Evolutionary conservation across 345 rosid species (phyloP).

Genomic region (Arabis hirsuta): DNA sequence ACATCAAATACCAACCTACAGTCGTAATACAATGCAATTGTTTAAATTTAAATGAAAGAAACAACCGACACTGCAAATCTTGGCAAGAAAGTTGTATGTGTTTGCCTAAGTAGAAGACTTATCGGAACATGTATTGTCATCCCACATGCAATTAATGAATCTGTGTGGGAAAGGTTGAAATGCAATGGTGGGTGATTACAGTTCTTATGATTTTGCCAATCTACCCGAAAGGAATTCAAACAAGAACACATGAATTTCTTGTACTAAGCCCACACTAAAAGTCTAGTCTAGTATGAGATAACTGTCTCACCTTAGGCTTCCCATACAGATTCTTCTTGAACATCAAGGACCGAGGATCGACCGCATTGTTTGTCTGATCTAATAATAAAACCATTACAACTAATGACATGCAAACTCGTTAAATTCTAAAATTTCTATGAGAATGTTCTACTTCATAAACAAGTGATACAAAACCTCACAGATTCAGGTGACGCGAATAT

Average conservation of each 20-base stretch:
- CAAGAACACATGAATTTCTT: neutral
- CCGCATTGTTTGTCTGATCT: conserved; percentile 61
- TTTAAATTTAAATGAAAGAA: conserved; percentile 9
- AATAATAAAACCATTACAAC: conserved; percentile 34
- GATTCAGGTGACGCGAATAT: neutral
- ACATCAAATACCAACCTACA: conserved; percentile 87
- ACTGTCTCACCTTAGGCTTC: conserved; percentile 83
- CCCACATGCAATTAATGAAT: conserved; percentile 85
- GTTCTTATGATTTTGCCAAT: conserved; percentile 53
- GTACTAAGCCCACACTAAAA: neutral
- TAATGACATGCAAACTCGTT: conserved; percentile 21
- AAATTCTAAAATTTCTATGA: neutral
- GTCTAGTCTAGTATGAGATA: conserved; percentile 19
- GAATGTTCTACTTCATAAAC: too few relatives aligned
- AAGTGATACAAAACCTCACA: neutral
- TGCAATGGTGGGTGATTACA: conserved; percentile 52
- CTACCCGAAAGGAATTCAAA: conserved; percentile 52
- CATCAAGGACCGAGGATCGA: conserved; percentile 65
- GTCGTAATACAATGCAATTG: conserved; percentile 19
- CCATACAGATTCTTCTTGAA: conserved; percentile 81
- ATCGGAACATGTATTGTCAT: conserved; percentile 70
- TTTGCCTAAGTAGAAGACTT: conserved; percentile 27
- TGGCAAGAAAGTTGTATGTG: conserved; percentile 1
- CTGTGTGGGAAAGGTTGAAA: conserved; percentile 86
- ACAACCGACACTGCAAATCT: neutral